Evolutionary conservation across 371 early-diverging fungal genomes (phyloP), one percentile per base, ranked within the genome.

Genomic region (Dinochytrium kinnereticum): DNA sequence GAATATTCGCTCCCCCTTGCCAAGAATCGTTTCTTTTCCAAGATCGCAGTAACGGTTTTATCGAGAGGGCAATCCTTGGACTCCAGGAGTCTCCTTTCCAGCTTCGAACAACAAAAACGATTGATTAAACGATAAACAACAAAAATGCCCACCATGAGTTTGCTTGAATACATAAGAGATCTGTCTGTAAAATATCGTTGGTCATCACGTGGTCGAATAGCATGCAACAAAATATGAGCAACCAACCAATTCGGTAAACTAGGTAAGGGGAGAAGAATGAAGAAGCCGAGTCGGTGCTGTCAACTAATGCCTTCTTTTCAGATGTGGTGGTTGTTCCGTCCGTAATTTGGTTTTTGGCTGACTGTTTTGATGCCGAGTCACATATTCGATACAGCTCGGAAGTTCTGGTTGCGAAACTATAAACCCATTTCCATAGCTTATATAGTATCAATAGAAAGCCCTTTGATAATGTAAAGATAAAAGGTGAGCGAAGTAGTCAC

Each of bases 321-420:
- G 57, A 7, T 10, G 31, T 26, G 26, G 53, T 31, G 59, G 36
- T 51, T 15, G 24, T 70, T 21, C 44, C 44, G 19, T 49, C 21
- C 21, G n/a, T 26, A 10, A 39, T 24, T 1, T 17, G 64, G 2
- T 24, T 1, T 44, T 57, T 55, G 7, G 39, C 51, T 2, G 51
- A 17, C 28, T 28, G 7, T 24, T 37, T 37, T 5, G 65, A 81
- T 70, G 79, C 78, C 3, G 84, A 78, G 34, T 86, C 77, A 67
- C 90, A 89, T 51, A 91, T 79, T 21, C 92, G 85, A 26, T 85
- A 89, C 51, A 92, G 81, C 70, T 92, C 92, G 0, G 90, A 82
- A n/a, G 91, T 89, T 49, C 80, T 66, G 30, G 86, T 85, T 2
- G 86, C 50, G 28, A 82, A 67, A 7, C 84, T 85, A 61, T 85